phyloP scores from a whole-genome alignment of 305 asterid genomes.

The Fraxinus xanthoxyloides region DNA sequence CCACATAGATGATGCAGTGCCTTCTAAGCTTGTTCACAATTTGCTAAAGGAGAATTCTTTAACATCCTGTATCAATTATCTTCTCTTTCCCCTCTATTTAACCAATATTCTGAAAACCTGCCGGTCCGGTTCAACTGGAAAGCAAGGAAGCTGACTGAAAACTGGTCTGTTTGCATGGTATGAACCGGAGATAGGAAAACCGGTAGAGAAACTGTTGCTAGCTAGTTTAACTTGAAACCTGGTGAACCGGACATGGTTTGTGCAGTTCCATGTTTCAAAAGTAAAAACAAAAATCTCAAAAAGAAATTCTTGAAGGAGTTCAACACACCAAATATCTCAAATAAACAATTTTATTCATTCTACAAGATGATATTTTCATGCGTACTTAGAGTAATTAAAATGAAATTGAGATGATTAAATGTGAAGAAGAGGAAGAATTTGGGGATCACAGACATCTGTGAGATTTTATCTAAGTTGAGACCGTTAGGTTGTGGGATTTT shows the following conservation, averaged over 20 bases:
- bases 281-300: background rate
- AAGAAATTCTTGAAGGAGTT: background rate
- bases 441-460: background rate
- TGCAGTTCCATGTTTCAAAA: background rate
- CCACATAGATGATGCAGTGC: background rate
- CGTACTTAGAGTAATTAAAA: background rate
- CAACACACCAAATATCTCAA: background rate
- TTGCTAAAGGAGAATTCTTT: background rate
- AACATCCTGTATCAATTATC: background rate
- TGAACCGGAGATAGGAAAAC: too few species aligned
- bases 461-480: background rate
- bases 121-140: too few species aligned
- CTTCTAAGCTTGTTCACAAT: background rate
- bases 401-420: background rate
- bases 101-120: too few species aligned
- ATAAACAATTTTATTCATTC: background rate
- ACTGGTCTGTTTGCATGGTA: too few species aligned
- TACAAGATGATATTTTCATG: background rate
- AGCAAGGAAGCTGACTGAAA: too few species aligned
- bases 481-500: background rate
- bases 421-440: background rate
- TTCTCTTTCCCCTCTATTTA: background rate
- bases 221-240: too few species aligned
- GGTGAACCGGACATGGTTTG: background rate
- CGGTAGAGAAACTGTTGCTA: too few species aligned